phyloP scores from a whole-genome alignment of 208 protist species.

The Crithidia sp. region DNA sequence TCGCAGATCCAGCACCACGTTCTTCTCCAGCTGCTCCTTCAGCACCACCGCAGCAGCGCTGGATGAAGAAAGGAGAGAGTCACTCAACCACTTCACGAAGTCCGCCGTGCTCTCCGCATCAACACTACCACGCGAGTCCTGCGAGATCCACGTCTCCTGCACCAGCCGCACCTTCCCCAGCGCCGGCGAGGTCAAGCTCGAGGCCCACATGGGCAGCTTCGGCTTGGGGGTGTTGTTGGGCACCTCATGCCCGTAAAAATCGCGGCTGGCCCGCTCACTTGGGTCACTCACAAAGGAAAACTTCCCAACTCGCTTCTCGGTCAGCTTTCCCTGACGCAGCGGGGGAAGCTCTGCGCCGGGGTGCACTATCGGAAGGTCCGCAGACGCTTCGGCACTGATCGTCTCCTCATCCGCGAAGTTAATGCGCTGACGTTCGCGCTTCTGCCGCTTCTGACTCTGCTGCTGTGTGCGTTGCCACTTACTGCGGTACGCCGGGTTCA shows the following conservation, averaged over 20 bases:
- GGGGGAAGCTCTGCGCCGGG: conserved; percentile 5
- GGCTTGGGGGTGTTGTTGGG: conserved; percentile 74
- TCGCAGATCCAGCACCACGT: conserved; percentile 55
- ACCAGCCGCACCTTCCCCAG: conserved; percentile 53
- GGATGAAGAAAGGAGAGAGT: conserved; percentile 6
- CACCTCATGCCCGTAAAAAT: conserved; percentile 39
- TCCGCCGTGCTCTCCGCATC: conserved; percentile 12
- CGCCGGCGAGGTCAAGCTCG: conserved; percentile 68
- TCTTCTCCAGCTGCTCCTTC: conserved; percentile 25
- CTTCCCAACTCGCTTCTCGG: conserved; percentile 19
- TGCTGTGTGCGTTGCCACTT: conserved; percentile 9
- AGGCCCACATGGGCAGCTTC: conserved; percentile 72
- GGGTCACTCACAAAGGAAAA: conserved; percentile 63
- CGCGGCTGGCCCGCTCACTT: conserved; percentile 13
- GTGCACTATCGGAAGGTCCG: conserved; percentile 17
- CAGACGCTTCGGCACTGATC: neutral
- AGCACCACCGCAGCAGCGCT: conserved; percentile 3
- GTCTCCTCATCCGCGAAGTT: neutral
- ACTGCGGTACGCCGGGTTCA: conserved; percentile 6
- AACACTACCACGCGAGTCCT: conserved; percentile 37
- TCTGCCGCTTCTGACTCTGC: neutral
- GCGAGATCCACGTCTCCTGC: conserved; percentile 65
- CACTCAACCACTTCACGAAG: conserved; percentile 29
- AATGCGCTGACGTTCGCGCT: neutral
- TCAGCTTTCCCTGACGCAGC: neutral